Percentiles rank a stretch among this genome's conserved stretches.
Conservation (phyloP, 1,284 basidiomycete species). For the Rhodofomes roseus region DNA sequence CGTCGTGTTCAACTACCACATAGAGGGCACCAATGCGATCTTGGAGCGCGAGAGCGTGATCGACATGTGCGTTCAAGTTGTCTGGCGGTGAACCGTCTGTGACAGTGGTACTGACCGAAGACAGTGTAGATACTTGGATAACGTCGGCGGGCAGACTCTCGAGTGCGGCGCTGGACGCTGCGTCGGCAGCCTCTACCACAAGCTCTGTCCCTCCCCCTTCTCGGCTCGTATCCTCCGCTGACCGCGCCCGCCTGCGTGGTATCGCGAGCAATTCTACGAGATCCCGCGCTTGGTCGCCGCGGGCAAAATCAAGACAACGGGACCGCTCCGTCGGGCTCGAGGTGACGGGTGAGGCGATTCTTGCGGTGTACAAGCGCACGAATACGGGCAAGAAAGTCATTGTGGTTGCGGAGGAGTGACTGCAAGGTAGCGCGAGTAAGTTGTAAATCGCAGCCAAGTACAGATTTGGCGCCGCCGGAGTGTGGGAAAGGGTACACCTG, state of each 20-base stretch:
- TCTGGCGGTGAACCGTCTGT: no score
- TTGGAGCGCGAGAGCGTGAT: slow-evolving; percentile 57
- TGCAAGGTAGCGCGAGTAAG: background rate
- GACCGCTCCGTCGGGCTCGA: slow-evolving; percentile 49
- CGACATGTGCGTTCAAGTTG: slow-evolving; percentile 35
- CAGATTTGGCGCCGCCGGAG: no score
- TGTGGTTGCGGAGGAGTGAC: slow-evolving; percentile 38
- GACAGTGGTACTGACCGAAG: no score
- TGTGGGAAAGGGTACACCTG: no score
- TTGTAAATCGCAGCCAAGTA: no score
- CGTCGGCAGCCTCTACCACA: slow-evolving; percentile 36
- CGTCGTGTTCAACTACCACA: slow-evolving; percentile 76
- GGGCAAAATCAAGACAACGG: slow-evolving; percentile 59
- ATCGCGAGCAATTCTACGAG: slow-evolving; percentile 45
- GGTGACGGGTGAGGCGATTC: slow-evolving; percentile 45
- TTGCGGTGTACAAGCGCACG: slow-evolving; percentile 50
- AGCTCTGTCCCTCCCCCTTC: no score
- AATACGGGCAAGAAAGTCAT: slow-evolving; percentile 62
- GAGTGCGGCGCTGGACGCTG: slow-evolving; percentile 53
- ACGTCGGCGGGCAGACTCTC: slow-evolving; percentile 68
- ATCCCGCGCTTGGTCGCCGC: slow-evolving; percentile 47
- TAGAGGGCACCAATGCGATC: slow-evolving; percentile 41
- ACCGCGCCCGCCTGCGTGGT: slow-evolving; percentile 22
- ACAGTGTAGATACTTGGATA: slow-evolving; percentile 43
- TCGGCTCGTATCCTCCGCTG: no score